These are phyloP conservation scores for Coffea eugenioides DNA, from an alignment of 257 asterid genomes.

Conservation along the genomic window DNA sequence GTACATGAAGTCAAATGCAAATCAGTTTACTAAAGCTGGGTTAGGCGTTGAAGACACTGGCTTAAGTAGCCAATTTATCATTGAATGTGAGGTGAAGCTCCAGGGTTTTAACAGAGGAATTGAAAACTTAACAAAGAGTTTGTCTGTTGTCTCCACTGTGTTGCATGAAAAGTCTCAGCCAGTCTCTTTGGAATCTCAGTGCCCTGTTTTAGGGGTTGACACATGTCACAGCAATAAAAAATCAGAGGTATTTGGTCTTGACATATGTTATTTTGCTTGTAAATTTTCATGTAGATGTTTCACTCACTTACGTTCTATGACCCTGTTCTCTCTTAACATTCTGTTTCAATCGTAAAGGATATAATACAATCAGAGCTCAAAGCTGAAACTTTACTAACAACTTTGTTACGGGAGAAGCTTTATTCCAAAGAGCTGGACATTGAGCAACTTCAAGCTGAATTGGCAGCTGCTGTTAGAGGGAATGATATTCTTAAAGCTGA, in stretches of 20 bases:
- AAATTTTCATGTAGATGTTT: constrained; percentile 3
- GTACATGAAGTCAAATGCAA: constrained; percentile 43
- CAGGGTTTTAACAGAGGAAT: constrained; percentile 81
- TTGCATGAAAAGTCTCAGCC: constrained; percentile 41
- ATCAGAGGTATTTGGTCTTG: constrained; percentile 49
- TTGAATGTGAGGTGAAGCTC: constrained; percentile 85
- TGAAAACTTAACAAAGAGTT: constrained; percentile 56
- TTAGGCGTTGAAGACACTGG: constrained; percentile 26
- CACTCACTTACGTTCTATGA: neutral
- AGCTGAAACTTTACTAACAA: constrained; percentile 82
- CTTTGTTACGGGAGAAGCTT: constrained; percentile 79
- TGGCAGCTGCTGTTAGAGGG: constrained; percentile 82
- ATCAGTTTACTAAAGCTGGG: constrained; percentile 36
- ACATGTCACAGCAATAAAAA: constrained; percentile 32
- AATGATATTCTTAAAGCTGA: constrained; percentile 81
- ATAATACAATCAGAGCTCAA: constrained; percentile 60
- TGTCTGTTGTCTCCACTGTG: constrained; percentile 48
- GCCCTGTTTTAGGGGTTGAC: constrained; percentile 28
- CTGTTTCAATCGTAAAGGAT: constrained; percentile 45
- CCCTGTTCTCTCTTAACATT: constrained; percentile 10
- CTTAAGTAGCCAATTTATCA: constrained; percentile 55
- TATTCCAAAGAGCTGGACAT: constrained; percentile 70
- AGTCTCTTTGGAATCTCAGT: constrained; percentile 26
- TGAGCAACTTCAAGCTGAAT: constrained; percentile 92
- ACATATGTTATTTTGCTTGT: neutral